Conservation (phyloP, 192 early-diverging fungal genomes). For the Dissophora ornata region DNA sequence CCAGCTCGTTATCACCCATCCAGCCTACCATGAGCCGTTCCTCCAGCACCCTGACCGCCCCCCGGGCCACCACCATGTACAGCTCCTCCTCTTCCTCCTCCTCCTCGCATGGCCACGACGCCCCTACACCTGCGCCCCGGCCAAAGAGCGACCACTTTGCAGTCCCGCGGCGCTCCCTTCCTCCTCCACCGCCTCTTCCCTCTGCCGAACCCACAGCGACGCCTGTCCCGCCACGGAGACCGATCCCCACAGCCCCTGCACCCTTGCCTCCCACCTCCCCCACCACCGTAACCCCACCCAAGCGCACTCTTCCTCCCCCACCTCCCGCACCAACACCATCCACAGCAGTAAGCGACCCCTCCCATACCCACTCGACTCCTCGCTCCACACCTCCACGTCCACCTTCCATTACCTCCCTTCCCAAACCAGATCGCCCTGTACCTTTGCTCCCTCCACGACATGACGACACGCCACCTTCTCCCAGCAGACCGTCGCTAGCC, state of each 20-base stretch:
- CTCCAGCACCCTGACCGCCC: too few species aligned
- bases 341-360: not conserved
- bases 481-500: too few species aligned
- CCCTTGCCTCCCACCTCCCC: not conserved
- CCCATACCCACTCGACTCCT: not conserved
- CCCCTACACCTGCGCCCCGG: conserved; percentile 16
- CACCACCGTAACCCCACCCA: conserved; percentile 5
- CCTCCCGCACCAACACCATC: conserved; percentile 2
- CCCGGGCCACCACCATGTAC: not conserved
- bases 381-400: not conserved
- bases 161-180: conserved; percentile 17
- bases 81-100: too few species aligned
- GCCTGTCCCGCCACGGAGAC: conserved; percentile 11
- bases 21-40: too few species aligned
- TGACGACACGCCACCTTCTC: not conserved
- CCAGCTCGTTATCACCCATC: too few species aligned
- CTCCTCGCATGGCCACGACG: not conserved
- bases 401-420: not conserved
- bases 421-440: conserved; percentile 9
- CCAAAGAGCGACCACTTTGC: conserved; percentile 31
- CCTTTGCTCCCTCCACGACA: not conserved
- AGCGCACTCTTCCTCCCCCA: conserved; percentile 17
- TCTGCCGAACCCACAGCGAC: not conserved
- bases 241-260: conserved; percentile 6
- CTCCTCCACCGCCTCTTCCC: conserved; percentile 30